A percentile compares a stretch with the other conserved stretches of the same genome.
Evolutionary conservation across 2,329 filamentous ascomycete genomes (phyloP).

Genomic region (Ilyonectria destructans): DNA sequence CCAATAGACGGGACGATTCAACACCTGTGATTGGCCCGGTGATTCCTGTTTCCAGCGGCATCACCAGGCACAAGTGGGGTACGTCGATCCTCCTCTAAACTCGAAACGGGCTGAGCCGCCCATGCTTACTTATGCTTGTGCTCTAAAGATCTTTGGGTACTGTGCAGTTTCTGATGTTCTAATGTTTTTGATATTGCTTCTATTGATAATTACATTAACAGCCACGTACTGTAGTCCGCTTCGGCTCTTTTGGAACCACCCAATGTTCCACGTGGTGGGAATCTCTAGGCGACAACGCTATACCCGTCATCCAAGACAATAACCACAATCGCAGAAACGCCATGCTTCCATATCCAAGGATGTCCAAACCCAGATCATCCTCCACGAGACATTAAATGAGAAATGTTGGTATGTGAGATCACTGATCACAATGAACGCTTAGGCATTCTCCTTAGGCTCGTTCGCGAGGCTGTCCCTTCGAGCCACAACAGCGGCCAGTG

Average conservation of each 20-base stretch:
- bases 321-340: constrained; percentile 17
- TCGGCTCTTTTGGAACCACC: constrained; percentile 43
- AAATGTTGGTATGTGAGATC: background rate
- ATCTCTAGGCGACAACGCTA: constrained; percentile 1
- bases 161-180: background rate
- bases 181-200: background rate
- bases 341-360: constrained; percentile 18
- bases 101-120: background rate
- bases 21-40: background rate
- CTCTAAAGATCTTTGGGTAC: too few species aligned
- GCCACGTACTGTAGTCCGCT: background rate
- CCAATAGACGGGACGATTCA: background rate
- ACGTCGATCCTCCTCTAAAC: background rate
- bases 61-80: background rate
- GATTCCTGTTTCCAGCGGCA: background rate
- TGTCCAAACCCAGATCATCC: background rate
- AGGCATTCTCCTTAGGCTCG: constrained; percentile 42
- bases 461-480: constrained; percentile 41
- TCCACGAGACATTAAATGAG: background rate
- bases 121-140: too few species aligned
- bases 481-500: constrained; percentile 41
- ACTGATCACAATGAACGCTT: constrained; percentile 1
- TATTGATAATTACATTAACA: constrained; percentile 7
- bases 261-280: constrained; percentile 23
- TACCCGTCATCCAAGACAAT: constrained; percentile 8